Evolutionary conservation across 331 rosid species (phyloP), one percentile per base, ranked within the genome.

Genomic region (Ulmus americana): DNA sequence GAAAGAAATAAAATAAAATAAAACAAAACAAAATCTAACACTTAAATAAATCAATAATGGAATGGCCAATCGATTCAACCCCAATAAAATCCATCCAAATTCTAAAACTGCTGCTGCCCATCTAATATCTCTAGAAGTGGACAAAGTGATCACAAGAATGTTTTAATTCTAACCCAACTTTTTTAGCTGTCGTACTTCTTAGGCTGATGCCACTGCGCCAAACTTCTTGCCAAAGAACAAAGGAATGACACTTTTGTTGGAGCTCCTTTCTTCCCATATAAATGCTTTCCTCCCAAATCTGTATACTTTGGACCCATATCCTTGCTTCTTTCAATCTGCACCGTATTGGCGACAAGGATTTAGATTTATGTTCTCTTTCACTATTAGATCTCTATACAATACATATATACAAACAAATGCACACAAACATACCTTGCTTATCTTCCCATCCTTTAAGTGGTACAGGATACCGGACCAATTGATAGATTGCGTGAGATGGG

Each of bases 401-500:
- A 3, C 3, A 7, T 44, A 1, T 14, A 15, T 55, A 40, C 14
- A 15, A 39, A 39, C 10, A 18, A 28, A 40, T 8, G 18, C 41
- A 11, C 11, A 43, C 39, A 46, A 14, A 67, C 74, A 59, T 82
- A 94, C 99, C 92, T 85, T 84, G 70, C 18, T 61, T 69, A 94
- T 80, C 85, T 87, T 94, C 55, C 99, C 99, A 64, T 85, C 85
- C 80, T 82, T 87, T 73, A 94, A 79, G 80, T 94, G 73, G 69
- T 94, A 94, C 44, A 79, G 73, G 53, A 87, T 94, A 44, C 99
- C 99, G 14, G 99, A 94, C 99, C 99, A 94, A 59, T 87, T 94
- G 79, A 94, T 94, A 28, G 87, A 85, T 61, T 94, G 96, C 63
- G 96, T 70, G 70, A 87, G 84, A 78, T 94, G 97, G 46, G 99